Evolutionary conservation across 495 filamentous ascomycete species (phyloP).

Genomic region (Penicillium odoratum): DNA sequence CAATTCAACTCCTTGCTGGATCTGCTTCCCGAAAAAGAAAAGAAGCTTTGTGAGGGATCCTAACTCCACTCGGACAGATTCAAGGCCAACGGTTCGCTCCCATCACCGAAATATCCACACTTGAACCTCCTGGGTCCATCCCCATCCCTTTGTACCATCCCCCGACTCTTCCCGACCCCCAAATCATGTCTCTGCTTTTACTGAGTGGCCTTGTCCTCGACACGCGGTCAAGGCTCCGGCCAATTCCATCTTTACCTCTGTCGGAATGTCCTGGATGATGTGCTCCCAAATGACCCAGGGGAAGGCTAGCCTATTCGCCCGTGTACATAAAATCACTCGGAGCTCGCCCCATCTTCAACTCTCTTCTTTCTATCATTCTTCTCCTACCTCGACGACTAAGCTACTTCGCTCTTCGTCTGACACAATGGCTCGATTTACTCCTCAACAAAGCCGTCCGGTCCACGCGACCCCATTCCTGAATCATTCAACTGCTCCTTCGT

Average conservation of each 20-base stretch:
- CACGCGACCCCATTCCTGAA: slow-evolving; percentile 42
- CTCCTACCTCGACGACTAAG: slow-evolving; percentile 24
- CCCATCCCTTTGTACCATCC: slow-evolving; percentile 25
- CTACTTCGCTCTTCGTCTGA: slow-evolving; percentile 28
- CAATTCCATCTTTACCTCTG: slow-evolving; percentile 31
- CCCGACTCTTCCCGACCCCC: slow-evolving; percentile 45
- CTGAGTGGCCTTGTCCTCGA: slow-evolving; percentile 29
- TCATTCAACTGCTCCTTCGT: slow-evolving; percentile 37
- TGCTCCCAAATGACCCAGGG: slow-evolving; percentile 33
- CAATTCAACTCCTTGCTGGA: slow-evolving; percentile 26
- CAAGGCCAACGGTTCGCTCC: slow-evolving; percentile 41
- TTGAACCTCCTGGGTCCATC: slow-evolving; percentile 30
- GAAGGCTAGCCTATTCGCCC: slow-evolving; percentile 34
- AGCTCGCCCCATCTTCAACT: slow-evolving; percentile 27
- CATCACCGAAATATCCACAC: slow-evolving; percentile 43
- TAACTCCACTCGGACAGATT: slow-evolving; percentile 23
- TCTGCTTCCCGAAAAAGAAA: slow-evolving; percentile 29
- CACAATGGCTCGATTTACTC: slow-evolving; percentile 46
- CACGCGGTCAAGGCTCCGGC: slow-evolving; percentile 26
- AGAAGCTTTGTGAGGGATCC: slow-evolving; percentile 39
- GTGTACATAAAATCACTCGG: slow-evolving; percentile 39
- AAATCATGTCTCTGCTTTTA: slow-evolving; percentile 28
- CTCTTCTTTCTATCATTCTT: slow-evolving; percentile 24
- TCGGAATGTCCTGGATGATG: slow-evolving; percentile 44
- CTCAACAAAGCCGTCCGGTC: slow-evolving; percentile 44